Conservation (phyloP, 148 eudicot genomes). For the Cornus suecica region DNA sequence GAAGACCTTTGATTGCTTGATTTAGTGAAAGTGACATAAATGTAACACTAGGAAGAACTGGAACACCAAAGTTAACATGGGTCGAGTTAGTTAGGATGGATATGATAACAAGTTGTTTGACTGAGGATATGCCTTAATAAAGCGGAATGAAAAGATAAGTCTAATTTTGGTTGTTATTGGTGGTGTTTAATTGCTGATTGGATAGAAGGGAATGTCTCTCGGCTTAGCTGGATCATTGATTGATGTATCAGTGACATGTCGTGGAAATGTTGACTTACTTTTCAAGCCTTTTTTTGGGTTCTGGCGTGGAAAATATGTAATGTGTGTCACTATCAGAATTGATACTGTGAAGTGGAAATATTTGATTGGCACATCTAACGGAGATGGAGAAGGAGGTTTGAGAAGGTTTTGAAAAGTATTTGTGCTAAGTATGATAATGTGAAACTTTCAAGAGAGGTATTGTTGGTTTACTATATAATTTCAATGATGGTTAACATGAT, state of each 20-base stretch:
- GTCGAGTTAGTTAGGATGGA: no score
- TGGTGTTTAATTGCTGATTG: no score
- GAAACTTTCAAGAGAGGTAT: neutral
- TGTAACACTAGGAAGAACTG: no score
- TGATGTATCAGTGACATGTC: neutral
- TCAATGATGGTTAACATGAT: no score
- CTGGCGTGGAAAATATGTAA: neutral
- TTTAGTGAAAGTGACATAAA: no score
- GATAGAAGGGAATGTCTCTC: neutral
- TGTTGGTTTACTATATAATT: no score
- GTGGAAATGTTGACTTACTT: neutral
- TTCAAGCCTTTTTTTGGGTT: neutral
- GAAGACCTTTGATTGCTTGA: no score
- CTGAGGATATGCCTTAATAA: no score
- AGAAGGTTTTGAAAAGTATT: neutral
- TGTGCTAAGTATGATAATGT: neutral
- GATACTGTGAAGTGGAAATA: neutral
- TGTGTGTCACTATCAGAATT: neutral
- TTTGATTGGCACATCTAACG: neutral
- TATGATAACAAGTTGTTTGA: no score
- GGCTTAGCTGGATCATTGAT: neutral
- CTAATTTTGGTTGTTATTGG: no score
- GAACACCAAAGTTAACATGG: no score
- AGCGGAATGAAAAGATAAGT: no score
- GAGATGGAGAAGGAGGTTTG: slow-evolving; percentile 3